Conservation (phyloP, 805 yeast genomes). For the Pichia gijzeniarum region DNA sequence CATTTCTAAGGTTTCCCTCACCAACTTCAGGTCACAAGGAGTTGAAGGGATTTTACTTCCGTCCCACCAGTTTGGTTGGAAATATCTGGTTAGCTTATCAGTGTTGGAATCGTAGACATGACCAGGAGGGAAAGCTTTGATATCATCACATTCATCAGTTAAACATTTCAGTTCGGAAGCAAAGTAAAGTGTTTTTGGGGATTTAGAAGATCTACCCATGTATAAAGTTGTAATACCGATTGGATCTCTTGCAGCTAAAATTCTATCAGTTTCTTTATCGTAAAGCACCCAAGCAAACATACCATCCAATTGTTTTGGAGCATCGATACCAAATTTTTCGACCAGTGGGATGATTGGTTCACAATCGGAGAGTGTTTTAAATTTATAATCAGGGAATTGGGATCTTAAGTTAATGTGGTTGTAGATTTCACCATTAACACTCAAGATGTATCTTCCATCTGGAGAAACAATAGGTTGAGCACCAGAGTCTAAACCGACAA, state of each 20-base stretch:
- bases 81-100: constrained; percentile 81
- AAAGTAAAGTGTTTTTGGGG: constrained; percentile 76
- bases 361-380: constrained; percentile 88
- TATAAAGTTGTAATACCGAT: constrained; percentile 94
- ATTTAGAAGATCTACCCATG: constrained; percentile 74
- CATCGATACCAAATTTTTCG: constrained; percentile 78
- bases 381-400: constrained; percentile 64
- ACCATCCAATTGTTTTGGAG: constrained; percentile 92
- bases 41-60: constrained; percentile 65
- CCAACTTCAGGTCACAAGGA: constrained; percentile 62
- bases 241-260: constrained; percentile 97
- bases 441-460: constrained; percentile 65
- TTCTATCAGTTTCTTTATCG: constrained; percentile 78
- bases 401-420: constrained; percentile 89
- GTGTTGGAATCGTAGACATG: constrained; percentile 91
- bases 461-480: constrained; percentile 92
- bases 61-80: constrained; percentile 93
- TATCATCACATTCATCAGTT: constrained; percentile 89
- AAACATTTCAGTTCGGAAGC: constrained; percentile 94
- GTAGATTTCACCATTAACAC: constrained; percentile 98
- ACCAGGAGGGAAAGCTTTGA: constrained; percentile 96
- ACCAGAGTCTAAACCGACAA: constrained; percentile 95
- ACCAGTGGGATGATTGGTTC: constrained; percentile 95
- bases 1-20: constrained; percentile 80
- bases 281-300: constrained; percentile 95